phyloP scores from a whole-genome alignment of 192 early-diverging fungal genomes.

The Linnemannia hyalina region DNA sequence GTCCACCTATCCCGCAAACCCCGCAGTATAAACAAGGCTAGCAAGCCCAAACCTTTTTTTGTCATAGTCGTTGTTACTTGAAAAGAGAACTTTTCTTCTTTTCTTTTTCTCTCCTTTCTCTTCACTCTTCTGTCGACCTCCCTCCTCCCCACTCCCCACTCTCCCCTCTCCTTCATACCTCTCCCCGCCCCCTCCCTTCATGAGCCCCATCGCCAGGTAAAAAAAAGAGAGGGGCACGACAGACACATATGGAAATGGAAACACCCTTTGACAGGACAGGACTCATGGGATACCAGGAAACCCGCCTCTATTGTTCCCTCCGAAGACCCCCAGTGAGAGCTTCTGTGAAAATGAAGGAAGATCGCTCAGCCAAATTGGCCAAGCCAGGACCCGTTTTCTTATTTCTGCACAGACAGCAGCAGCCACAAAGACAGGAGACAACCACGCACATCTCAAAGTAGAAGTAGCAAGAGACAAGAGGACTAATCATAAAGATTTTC shows the following conservation, averaged over 20 bases:
- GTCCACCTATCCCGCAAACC: not conserved
- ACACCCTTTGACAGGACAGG: not conserved
- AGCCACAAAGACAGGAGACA: not conserved
- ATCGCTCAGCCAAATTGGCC: not conserved
- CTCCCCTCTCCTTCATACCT: not conserved
- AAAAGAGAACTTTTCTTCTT: not conserved
- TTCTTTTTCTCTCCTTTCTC: constrained; percentile 3
- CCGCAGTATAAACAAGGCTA: not conserved
- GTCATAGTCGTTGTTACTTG: not conserved
- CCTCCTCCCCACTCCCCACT: constrained; percentile 5
- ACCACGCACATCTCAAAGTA: not conserved
- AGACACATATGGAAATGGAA: not conserved
- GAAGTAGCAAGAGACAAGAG: not conserved
- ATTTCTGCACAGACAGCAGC: not conserved
- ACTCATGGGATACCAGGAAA: not conserved
- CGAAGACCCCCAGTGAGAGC: not conserved
- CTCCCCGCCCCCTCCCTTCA: not conserved
- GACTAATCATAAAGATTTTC: not conserved
- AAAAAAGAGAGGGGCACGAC: not conserved
- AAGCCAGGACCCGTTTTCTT: not conserved
- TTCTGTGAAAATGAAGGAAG: not conserved
- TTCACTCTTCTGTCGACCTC: not conserved
- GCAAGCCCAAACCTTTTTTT: not conserved
- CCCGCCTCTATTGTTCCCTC: not conserved
- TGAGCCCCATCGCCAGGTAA: constrained; percentile 23